These are phyloP conservation scores for Rhizodiscina lignyota DNA, from an alignment of 495 filamentous ascomycete genomes.

Conservation along the genomic window DNA sequence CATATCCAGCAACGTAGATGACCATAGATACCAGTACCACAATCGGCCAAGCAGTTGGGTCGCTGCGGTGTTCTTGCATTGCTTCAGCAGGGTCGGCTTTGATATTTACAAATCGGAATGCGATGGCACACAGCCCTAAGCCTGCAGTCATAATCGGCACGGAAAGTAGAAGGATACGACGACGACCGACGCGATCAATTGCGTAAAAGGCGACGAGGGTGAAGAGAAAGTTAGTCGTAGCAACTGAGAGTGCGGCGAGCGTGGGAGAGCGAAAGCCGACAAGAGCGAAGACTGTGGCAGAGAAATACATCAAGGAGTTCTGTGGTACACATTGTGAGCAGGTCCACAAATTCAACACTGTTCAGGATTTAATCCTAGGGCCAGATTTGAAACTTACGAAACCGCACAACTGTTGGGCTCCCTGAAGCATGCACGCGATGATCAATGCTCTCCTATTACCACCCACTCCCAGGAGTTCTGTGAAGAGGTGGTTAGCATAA, in stretches of 20 bases:
- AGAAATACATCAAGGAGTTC: slow-evolving; percentile 94
- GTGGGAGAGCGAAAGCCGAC: slow-evolving; percentile 70
- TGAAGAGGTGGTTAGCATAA: slow-evolving; percentile 7
- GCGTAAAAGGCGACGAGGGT: slow-evolving; percentile 59
- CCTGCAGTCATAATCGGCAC: slow-evolving; percentile 69
- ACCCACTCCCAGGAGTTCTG: slow-evolving; percentile 24
- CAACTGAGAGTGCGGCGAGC: slow-evolving; percentile 63
- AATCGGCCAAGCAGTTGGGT: slow-evolving; percentile 15
- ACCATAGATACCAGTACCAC: slow-evolving; percentile 55
- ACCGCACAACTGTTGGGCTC: slow-evolving; percentile 76
- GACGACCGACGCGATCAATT: slow-evolving; percentile 69
- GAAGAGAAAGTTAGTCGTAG: slow-evolving; percentile 67
- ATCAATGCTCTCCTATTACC: slow-evolving; percentile 57
- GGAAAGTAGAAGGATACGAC: slow-evolving; percentile 68
- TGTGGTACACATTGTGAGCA: too few relatives aligned
- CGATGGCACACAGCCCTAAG: slow-evolving; percentile 45
- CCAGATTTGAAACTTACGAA: slow-evolving; percentile 38
- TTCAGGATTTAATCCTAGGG: too few relatives aligned
- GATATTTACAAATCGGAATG: slow-evolving; percentile 44
- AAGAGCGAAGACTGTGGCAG: slow-evolving; percentile 71
- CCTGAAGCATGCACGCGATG: slow-evolving; percentile 75
- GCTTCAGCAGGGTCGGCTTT: slow-evolving; percentile 6
- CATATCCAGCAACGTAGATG: slow-evolving; percentile 73
- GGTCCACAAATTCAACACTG: too few relatives aligned
- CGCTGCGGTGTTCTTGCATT: slow-evolving; percentile 1